Conservation (phyloP, 2,329 filamentous ascomycete genomes). For the Alternaria panax region DNA sequence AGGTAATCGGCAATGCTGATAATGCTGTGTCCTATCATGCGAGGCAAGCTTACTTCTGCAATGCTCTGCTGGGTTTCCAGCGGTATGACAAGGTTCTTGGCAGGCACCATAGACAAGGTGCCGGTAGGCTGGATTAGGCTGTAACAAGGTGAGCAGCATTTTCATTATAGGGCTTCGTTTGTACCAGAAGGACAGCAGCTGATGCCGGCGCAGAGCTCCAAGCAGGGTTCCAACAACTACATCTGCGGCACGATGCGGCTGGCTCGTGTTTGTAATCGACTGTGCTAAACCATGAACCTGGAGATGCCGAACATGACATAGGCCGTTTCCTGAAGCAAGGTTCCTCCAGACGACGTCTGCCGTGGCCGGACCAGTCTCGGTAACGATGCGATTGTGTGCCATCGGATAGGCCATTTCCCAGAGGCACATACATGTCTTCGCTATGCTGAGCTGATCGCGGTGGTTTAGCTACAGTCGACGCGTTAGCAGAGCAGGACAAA, state of each 20-base stretch:
- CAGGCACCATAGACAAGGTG: not conserved
- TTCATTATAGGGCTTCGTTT: not conserved
- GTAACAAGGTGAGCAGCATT: not conserved
- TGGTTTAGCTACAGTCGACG: not conserved
- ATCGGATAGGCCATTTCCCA: constrained; percentile 5
- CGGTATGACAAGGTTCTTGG: not conserved
- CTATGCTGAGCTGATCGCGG: constrained; percentile 1
- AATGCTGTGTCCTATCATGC: not conserved
- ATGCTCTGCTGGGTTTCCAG: not conserved
- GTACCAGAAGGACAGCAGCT: constrained; percentile 5
- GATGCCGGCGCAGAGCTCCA: not conserved
- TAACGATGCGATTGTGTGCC: not conserved
- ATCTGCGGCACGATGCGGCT: not conserved
- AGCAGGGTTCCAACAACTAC: not conserved
- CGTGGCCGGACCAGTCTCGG: not conserved
- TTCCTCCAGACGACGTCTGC: not conserved
- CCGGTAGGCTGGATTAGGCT: not conserved
- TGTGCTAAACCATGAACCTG: not conserved
- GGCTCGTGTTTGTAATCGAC: not conserved
- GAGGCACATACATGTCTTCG: constrained; percentile 3
- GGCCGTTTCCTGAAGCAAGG: constrained; percentile 1
- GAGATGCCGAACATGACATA: constrained; percentile 1
- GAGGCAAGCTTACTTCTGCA: not conserved
- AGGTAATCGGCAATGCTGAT: not conserved
- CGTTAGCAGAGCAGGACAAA: not conserved